Conservation (phyloP, 257 asterid species). For the Ocimum tenuiflorum region DNA sequence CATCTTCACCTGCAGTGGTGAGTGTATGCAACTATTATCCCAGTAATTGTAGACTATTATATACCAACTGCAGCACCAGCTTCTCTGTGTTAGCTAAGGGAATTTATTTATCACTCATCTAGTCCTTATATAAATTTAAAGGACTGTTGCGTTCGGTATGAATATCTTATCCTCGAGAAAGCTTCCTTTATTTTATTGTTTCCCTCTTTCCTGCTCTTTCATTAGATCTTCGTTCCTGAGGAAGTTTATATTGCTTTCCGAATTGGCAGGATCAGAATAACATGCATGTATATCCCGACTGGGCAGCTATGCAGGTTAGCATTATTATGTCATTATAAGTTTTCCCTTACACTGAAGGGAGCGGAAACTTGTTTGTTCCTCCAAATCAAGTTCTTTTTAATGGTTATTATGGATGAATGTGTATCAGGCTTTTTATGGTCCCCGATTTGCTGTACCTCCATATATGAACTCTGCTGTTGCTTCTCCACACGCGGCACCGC, state of each 20-base stretch:
- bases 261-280: slow-evolving; percentile 72
- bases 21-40: slow-evolving; percentile 15
- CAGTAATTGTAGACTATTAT: background rate
- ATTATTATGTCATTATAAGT: background rate
- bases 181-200: background rate
- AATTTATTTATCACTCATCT: background rate
- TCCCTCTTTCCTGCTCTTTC: background rate
- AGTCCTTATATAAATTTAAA: background rate
- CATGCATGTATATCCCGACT: slow-evolving; percentile 73
- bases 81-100: background rate
- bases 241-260: slow-evolving; percentile 16
- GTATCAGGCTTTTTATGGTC: slow-evolving; percentile 87
- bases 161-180: background rate
- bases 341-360: background rate
- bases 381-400: background rate
- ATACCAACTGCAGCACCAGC: background rate
- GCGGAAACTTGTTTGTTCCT: background rate
- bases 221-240: slow-evolving; percentile 15
- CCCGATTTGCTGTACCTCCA: slow-evolving; percentile 89
- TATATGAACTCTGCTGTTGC: slow-evolving; percentile 73
- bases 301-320: slow-evolving; percentile 94
- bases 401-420: slow-evolving; percentile 1
- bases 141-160: background rate
- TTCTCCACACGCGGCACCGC: slow-evolving; percentile 71
- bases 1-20: slow-evolving; percentile 53